phyloP scores from a whole-genome alignment of 2,329 filamentous ascomycete genomes.

The Fonsecaea nubica region DNA sequence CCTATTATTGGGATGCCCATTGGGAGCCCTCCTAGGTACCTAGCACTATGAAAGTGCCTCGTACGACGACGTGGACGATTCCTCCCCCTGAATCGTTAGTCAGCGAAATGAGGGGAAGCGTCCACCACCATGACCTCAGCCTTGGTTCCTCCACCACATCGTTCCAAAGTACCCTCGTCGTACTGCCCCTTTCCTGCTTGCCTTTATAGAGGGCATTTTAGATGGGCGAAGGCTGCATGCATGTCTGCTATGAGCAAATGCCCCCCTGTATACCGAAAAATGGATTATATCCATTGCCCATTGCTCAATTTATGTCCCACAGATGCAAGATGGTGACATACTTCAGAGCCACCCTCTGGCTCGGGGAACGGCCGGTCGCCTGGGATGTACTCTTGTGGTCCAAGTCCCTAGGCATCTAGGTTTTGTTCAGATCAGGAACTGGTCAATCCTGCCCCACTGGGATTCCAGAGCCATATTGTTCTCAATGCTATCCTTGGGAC shows the following conservation, averaged over 20 bases:
- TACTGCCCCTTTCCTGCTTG: too few species aligned
- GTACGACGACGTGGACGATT: too few species aligned
- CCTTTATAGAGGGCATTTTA: too few species aligned
- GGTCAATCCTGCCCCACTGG: not conserved
- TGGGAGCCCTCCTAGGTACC: too few species aligned
- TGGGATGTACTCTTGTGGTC: not conserved
- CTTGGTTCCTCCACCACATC: not conserved
- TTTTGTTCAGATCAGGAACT: not conserved
- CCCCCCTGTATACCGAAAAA: too few species aligned
- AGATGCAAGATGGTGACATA: not conserved
- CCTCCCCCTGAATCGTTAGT: not conserved
- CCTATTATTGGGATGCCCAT: not conserved
- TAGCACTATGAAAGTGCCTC: too few species aligned
- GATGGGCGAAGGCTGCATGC: too few species aligned
- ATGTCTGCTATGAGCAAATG: too few species aligned
- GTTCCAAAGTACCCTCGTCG: too few species aligned
- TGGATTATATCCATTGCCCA: not conserved
- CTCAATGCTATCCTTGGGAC: not conserved
- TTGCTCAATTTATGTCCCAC: not conserved
- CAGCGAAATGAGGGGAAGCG: slow-evolving; percentile 1
- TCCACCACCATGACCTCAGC: not conserved
- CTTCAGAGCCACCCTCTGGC: not conserved
- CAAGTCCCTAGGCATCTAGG: not conserved
- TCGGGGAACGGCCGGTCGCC: not conserved
- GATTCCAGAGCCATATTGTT: not conserved